Conservation (phyloP, 2,329 filamentous ascomycete genomes). For the Aureobasidium sp. region DNA sequence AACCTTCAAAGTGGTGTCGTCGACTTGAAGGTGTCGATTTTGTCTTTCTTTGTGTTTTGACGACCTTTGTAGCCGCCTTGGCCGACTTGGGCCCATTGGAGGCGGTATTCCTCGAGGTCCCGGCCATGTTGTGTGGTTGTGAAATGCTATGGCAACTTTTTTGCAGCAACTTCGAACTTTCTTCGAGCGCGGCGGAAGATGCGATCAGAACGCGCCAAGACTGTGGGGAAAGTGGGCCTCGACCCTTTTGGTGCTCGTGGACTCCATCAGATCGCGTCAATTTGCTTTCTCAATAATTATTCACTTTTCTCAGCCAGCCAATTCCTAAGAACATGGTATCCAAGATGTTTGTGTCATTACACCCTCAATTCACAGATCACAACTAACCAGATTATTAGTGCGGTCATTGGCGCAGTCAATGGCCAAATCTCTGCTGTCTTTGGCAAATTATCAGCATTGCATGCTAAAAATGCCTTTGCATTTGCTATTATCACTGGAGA, state of each 20-base stretch:
- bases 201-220: not conserved
- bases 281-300: not conserved
- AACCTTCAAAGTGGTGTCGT: constrained; percentile 84
- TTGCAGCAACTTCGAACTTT: not conserved
- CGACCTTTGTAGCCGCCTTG: constrained; percentile 21
- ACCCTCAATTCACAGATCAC: too few relatives aligned
- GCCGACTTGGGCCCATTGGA: constrained; percentile 14
- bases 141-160: not conserved
- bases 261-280: not conserved
- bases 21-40: constrained; percentile 65
- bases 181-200: not conserved
- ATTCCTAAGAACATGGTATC: constrained; percentile 34
- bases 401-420: constrained; percentile 75
- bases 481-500: constrained; percentile 80
- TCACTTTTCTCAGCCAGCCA: not conserved
- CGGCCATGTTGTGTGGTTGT: constrained; percentile 28
- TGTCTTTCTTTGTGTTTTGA: constrained; percentile 52
- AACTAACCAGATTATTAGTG: constrained; percentile 36
- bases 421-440: constrained; percentile 70
- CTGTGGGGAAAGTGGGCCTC: not conserved
- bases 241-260: not conserved
- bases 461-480: constrained; percentile 79
- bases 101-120: constrained; percentile 31
- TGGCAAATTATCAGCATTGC: constrained; percentile 68
- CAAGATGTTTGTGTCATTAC: constrained; percentile 42